Percentiles rank a stretch among this genome's conserved stretches.
phyloP scores from a whole-genome alignment of 2,329 filamentous ascomycete species.

The Cytospora piceae region DNA sequence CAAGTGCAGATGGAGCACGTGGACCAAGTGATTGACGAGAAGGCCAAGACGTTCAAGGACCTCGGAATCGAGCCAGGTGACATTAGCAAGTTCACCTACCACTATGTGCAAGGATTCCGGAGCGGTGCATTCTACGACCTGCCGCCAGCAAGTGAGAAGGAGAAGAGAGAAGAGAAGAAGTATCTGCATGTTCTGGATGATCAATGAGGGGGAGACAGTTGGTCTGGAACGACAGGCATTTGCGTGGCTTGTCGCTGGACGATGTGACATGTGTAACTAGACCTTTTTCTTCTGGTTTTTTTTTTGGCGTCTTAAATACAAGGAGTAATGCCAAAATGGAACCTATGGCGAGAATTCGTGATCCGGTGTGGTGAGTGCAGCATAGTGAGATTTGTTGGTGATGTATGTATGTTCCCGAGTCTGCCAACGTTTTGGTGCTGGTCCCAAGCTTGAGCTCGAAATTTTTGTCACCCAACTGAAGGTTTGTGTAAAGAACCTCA shows the following conservation, averaged over 20 bases:
- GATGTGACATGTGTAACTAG: slow-evolving; percentile 40
- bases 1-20: slow-evolving; percentile 91
- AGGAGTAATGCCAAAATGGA: slow-evolving; percentile 21
- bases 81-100: slow-evolving; percentile 83
- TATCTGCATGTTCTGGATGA: slow-evolving; percentile 93
- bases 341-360: neutral
- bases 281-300: slow-evolving; percentile 3
- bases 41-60: slow-evolving; percentile 94
- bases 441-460: neutral
- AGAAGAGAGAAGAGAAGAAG: slow-evolving; percentile 94
- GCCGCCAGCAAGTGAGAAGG: slow-evolving; percentile 90
- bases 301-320: slow-evolving; percentile 33
- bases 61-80: slow-evolving; percentile 88
- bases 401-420: neutral
- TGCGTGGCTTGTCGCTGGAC: slow-evolving; percentile 22
- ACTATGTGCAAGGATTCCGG: slow-evolving; percentile 95
- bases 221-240: slow-evolving; percentile 24
- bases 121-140: slow-evolving; percentile 89
- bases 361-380: neutral
- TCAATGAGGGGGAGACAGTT: slow-evolving; percentile 58
- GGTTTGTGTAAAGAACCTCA: neutral
- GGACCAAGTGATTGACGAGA: slow-evolving; percentile 87
- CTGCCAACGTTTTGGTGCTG: neutral
- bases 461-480: slow-evolving; percentile 1
- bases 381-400: neutral